phyloP scores from a whole-genome alignment of 1,139 yeast species.

The Hansenula sp. region DNA sequence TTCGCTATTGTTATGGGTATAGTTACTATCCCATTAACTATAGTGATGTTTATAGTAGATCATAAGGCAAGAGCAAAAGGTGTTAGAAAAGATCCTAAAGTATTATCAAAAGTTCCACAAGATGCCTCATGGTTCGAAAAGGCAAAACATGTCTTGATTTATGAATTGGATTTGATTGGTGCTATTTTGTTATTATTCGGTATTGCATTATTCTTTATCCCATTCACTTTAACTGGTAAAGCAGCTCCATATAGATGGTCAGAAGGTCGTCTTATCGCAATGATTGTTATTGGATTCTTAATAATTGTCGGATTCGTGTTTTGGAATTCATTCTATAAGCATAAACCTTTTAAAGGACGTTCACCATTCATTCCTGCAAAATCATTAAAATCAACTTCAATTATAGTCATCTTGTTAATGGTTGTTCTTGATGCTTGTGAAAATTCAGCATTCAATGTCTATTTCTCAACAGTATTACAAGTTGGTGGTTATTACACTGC shows the following conservation, averaged over 20 bases:
- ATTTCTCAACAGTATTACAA: conserved; percentile 24
- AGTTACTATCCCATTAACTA: conserved; percentile 28
- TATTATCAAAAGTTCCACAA: conserved; percentile 14
- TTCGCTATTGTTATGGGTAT: conserved; percentile 33
- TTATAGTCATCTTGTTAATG: conserved; percentile 16
- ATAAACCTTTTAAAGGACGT: conserved; percentile 7
- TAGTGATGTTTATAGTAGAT: conserved; percentile 26
- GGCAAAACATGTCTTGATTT: conserved; percentile 10
- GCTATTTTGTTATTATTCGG: conserved; percentile 29
- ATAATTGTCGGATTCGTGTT: conserved; percentile 15
- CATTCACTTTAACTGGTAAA: conserved; percentile 30
- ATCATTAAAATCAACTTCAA: conserved; percentile 17
- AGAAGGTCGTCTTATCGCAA: conserved; percentile 21
- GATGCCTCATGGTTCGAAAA: conserved; percentile 13
- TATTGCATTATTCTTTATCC: conserved; percentile 29
- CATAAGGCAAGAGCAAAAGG: conserved; percentile 22
- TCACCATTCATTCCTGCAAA: conserved; percentile 22
- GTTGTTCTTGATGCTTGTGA: conserved; percentile 22
- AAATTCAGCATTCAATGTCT: conserved; percentile 24
- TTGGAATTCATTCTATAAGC: conserved; percentile 18
- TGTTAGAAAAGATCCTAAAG: conserved; percentile 8
- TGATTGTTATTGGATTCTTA: conserved; percentile 24
- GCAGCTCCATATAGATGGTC: conserved; percentile 21
- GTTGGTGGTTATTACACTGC: conserved; percentile 24
- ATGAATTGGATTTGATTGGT: conserved; percentile 33